Evolutionary conservation across 2,329 filamentous ascomycete genomes (phyloP), one percentile per base, ranked within the genome.

Genomic region (Cladosporium phlei): DNA sequence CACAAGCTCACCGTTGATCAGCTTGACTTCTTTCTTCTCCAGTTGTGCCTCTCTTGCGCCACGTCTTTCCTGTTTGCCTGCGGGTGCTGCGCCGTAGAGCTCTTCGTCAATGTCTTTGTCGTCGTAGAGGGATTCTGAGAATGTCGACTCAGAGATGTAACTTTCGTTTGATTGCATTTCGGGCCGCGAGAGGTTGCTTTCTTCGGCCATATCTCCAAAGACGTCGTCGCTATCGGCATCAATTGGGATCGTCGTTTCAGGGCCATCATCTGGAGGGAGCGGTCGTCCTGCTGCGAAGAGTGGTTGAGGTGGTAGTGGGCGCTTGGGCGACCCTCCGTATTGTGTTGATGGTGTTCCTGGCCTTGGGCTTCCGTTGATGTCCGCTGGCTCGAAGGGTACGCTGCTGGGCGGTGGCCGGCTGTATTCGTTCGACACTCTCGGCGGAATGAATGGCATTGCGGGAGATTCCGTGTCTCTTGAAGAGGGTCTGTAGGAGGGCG

Each of bases 1-100:
- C 49, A 98, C 91, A 44, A 98, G 82, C 69, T 98, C 91, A 62
- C 93, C 93, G 63, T 98, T 97, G 76, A 97, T 94, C 34, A 98
- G 79, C 59, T 88, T 84, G 46, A 98, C 93, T 66, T 97, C 91
- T 63, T 95, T 95, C 68, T 84, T 93, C 9, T 85, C 81, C 80
- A 91, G 91, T 59, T 95, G 88, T 3, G 88, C 88, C 22, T 85
- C 79, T 55, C 91, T 82, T 21, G 91, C 88, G 47, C 93, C 93
- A 59, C 93, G 80, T 47, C 93, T 82, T 62, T 88, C 83, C 64
- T 98, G 93, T 47, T 87, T 86, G 7, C 88, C 88, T 46, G 85
- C 80, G 0, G 93, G 93, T 1, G 89, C 91, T 0, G 88, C 87
- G 0, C 88, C 91, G 62, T 95, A 95, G 6, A 63, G 50, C n/a